A percentile compares a stretch with the other conserved stretches of the same genome.
Conservation (phyloP, 192 early-diverging fungal species). For the Dissophora globulifera region DNA sequence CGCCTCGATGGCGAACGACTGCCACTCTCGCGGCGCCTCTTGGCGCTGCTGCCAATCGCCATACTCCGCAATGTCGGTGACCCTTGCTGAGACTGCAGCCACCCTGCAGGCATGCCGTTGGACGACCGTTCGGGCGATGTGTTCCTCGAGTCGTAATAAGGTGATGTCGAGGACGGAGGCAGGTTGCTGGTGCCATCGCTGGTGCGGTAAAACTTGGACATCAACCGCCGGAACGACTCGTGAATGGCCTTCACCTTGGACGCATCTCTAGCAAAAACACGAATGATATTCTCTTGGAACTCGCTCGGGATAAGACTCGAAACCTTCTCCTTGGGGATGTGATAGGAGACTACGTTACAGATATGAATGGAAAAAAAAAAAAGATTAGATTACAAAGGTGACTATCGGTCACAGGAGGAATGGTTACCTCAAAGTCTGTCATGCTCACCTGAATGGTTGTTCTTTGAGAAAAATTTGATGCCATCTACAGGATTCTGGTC, state of each 20-base stretch:
- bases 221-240: conserved; percentile 53
- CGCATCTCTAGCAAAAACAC: conserved; percentile 71
- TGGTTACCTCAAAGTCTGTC: no score
- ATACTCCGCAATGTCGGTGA: conserved; percentile 13
- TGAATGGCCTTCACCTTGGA: conserved; percentile 60
- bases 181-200: conserved; percentile 35
- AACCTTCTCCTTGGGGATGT: conserved; percentile 75
- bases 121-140: conserved; percentile 26
- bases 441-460: conserved; percentile 26
- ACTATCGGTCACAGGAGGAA: no score
- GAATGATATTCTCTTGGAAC: conserved; percentile 75
- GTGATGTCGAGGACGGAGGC: conserved; percentile 46
- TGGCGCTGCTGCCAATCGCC: neutral
- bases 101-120: neutral
- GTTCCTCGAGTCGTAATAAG: conserved; percentile 43
- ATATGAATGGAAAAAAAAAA: neutral
- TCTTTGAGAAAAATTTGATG: conserved; percentile 84
- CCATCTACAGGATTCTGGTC: conserved; percentile 88
- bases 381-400: neutral
- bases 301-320: conserved; percentile 75
- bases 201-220: conserved; percentile 36
- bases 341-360: conserved; percentile 59
- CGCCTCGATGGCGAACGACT: conserved; percentile 24
- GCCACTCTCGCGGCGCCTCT: conserved; percentile 8
- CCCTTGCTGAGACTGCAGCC: conserved; percentile 11